Percentiles rank a stretch among this genome's conserved stretches.
These are phyloP conservation scores for Ascochyta fabae DNA, from an alignment of 2,329 filamentous ascomycete species.

Conservation along the genomic window DNA sequence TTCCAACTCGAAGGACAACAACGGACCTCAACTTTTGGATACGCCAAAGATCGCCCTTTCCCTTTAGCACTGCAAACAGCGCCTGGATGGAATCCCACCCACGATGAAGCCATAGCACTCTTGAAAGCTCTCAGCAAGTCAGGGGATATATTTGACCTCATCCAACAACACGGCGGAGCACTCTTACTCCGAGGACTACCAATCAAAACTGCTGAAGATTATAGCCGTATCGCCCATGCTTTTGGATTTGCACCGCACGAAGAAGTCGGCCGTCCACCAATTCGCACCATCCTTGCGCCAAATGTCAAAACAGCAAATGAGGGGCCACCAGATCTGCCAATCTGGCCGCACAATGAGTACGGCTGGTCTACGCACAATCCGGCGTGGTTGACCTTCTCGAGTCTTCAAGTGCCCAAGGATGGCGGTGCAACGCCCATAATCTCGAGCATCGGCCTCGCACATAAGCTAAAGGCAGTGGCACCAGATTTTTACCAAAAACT, in stretches of 20 bases:
- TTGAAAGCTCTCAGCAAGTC: conserved; percentile 21
- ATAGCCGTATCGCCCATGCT: conserved; percentile 45
- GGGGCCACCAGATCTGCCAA: conserved; percentile 50
- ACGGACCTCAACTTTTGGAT: no score
- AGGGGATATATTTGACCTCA: conserved; percentile 32
- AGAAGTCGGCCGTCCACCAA: conserved; percentile 46
- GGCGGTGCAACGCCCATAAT: no score
- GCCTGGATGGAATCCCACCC: no score
- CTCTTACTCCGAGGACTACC: conserved; percentile 44
- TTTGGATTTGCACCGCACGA: conserved; percentile 46
- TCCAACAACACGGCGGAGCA: conserved; percentile 44
- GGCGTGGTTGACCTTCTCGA: conserved; percentile 46
- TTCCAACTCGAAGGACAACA: no score
- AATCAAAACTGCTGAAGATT: conserved; percentile 42
- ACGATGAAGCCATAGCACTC: no score
- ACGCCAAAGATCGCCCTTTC: no score
- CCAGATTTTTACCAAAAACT: no score
- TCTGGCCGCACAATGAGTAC: conserved; percentile 49
- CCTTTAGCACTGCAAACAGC: no score
- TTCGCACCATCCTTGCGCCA: conserved; percentile 39
- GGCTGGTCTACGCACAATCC: conserved; percentile 50
- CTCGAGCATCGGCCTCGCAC: no score
- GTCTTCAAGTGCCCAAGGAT: background rate
- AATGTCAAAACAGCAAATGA: conserved; percentile 51
- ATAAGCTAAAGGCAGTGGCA: no score